phyloP scores from a whole-genome alignment of 2,329 filamentous ascomycete genomes.

The Nemania abortiva region DNA sequence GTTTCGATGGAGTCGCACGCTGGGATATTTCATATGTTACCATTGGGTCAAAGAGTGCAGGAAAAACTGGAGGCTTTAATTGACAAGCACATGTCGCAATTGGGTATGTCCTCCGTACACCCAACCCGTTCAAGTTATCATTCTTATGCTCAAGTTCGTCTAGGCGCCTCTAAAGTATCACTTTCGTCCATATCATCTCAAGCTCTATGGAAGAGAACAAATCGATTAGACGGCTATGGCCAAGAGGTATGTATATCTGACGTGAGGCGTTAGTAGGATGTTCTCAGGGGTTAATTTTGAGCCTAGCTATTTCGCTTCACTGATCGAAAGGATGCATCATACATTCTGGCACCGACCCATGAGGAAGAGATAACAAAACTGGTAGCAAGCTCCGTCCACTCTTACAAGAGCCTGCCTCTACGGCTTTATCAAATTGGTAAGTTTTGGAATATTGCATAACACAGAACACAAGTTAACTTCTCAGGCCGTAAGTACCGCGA shows the following conservation, averaged over 20 bases:
- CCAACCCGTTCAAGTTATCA: not conserved
- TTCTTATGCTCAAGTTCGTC: slow-evolving; percentile 29
- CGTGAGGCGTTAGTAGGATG: not conserved
- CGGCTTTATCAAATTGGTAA: slow-evolving; percentile 90
- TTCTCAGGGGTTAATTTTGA: slow-evolving; percentile 42
- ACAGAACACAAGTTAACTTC: slow-evolving; percentile 22
- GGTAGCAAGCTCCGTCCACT: slow-evolving; percentile 78
- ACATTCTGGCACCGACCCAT: slow-evolving; percentile 90
- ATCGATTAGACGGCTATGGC: slow-evolving; percentile 77
- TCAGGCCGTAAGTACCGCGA: slow-evolving; percentile 92
- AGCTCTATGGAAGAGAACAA: slow-evolving; percentile 83
- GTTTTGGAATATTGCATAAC: slow-evolving; percentile 43
- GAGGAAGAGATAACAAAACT: slow-evolving; percentile 95
- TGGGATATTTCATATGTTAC: slow-evolving; percentile 92
- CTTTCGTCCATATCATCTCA: slow-evolving; percentile 89
- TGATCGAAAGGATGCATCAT: slow-evolving; percentile 80
- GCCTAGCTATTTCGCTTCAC: slow-evolving; percentile 79
- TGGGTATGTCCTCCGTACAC: slow-evolving; percentile 63
- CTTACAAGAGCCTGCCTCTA: slow-evolving; percentile 87
- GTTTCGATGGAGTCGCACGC: slow-evolving; percentile 71
- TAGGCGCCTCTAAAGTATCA: slow-evolving; percentile 65
- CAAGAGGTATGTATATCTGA: slow-evolving; percentile 70
- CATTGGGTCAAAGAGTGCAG: slow-evolving; percentile 86
- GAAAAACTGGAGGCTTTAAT: slow-evolving; percentile 88
- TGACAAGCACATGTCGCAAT: slow-evolving; percentile 85